Evolutionary conservation across 2,329 filamentous ascomycete genomes (phyloP).

Genomic region (Dactylellina sp.): DNA sequence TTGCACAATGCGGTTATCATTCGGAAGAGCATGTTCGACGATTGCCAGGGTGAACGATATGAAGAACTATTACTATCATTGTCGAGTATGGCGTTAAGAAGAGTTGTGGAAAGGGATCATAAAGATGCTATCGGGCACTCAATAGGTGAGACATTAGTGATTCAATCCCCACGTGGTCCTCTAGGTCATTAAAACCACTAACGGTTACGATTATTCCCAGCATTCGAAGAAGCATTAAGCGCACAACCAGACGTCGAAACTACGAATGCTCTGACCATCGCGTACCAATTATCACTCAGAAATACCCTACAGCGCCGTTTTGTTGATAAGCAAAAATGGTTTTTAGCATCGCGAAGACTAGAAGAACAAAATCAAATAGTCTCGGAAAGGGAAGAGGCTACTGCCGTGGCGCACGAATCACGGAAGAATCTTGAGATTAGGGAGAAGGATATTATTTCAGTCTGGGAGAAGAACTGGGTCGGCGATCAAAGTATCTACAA

Average conservation of each 20-base stretch:
- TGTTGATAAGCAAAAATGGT: constrained; percentile 55
- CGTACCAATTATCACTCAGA: constrained; percentile 50
- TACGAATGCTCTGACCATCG: constrained; percentile 40
- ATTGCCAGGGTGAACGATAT: constrained; percentile 90
- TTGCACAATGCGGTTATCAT: constrained; percentile 76
- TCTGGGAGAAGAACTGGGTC: constrained; percentile 61
- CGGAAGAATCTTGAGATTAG: constrained; percentile 18
- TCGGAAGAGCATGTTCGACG: constrained; percentile 94
- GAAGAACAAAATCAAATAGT: constrained; percentile 36
- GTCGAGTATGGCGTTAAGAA: constrained; percentile 78
- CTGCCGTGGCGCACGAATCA: constrained; percentile 37
- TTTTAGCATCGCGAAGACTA: constrained; percentile 47
- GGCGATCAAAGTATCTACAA: constrained; percentile 60
- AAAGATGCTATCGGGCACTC: constrained; percentile 56
- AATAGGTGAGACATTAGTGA: constrained; percentile 23
- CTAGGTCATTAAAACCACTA: too few species aligned
- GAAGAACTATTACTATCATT: constrained; percentile 87
- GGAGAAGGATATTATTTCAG: constrained; percentile 58
- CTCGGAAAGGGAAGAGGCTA: constrained; percentile 30
- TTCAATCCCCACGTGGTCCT: neutral
- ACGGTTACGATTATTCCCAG: constrained; percentile 40
- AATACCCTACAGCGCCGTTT: constrained; percentile 52
- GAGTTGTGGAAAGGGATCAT: constrained; percentile 58
- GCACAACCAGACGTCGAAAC: constrained; percentile 55
- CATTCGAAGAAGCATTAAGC: constrained; percentile 58